Evolutionary conservation across 2,329 filamentous ascomycete genomes (phyloP).

Genomic region (Myotisia sp.): DNA sequence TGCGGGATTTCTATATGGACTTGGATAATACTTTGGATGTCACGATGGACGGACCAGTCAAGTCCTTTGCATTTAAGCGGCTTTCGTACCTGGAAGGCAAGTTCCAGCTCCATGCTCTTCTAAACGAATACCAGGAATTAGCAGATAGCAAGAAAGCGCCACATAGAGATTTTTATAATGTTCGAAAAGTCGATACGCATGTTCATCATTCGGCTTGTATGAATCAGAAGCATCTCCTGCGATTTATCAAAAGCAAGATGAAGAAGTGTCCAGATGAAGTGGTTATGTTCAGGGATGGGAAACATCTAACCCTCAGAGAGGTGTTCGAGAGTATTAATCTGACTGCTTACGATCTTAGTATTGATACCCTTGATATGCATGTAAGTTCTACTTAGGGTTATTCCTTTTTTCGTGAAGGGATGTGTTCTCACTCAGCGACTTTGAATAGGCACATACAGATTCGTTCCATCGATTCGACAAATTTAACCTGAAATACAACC

Average conservation of each 20-base stretch:
- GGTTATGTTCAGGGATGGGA: slow-evolving; percentile 82
- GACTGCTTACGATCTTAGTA: slow-evolving; percentile 93
- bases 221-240: slow-evolving; percentile 96
- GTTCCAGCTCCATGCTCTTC: slow-evolving; percentile 81
- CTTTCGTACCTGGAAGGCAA: slow-evolving; percentile 93
- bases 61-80: slow-evolving; percentile 90
- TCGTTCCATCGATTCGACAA: slow-evolving; percentile 99
- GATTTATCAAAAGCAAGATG: slow-evolving; percentile 99
- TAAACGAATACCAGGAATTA: slow-evolving; percentile 96
- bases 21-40: slow-evolving; percentile 72
- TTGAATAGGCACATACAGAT: slow-evolving; percentile 71
- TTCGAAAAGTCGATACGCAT: slow-evolving; percentile 95
- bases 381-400: slow-evolving; percentile 36
- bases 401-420: not conserved
- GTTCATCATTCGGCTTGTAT: slow-evolving; percentile 98
- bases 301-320: slow-evolving; percentile 76
- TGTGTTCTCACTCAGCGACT: slow-evolving; percentile 9
- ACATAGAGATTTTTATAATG: slow-evolving; percentile 97
- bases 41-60: slow-evolving; percentile 90
- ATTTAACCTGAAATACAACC: slow-evolving; percentile 98
- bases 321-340: slow-evolving; percentile 96
- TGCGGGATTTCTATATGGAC: slow-evolving; percentile 93
- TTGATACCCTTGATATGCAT: slow-evolving; percentile 98
- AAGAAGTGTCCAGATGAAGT: slow-evolving; percentile 94
- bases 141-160: slow-evolving; percentile 96